These are phyloP conservation scores for Colletotrichum tamarilloi DNA, from an alignment of 2,329 filamentous ascomycete species.

Conservation along the genomic window DNA sequence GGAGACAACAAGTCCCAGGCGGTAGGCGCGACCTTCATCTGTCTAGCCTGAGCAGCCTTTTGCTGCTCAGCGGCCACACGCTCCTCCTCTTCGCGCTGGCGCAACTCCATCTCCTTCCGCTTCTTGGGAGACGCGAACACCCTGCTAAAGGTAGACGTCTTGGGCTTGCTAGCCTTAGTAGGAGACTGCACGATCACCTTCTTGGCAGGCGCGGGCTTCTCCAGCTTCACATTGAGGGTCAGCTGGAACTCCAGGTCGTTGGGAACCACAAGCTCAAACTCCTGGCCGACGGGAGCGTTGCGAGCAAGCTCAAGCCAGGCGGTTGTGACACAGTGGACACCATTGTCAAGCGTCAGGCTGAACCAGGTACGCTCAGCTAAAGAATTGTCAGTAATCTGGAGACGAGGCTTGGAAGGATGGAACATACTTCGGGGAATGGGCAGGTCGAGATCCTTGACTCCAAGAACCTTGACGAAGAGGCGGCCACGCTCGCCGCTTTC, in stretches of 20 bases:
- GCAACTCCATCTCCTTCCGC: conserved; percentile 91
- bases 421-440: conserved; percentile 87
- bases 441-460: conserved; percentile 93
- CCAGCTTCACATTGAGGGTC: conserved; percentile 93
- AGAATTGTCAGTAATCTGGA: conserved; percentile 39
- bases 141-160: conserved; percentile 89
- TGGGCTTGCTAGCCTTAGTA: conserved; percentile 73
- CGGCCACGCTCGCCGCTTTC: conserved; percentile 89
- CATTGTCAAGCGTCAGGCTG: conserved; percentile 96
- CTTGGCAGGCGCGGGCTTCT: conserved; percentile 75
- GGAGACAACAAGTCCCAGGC: conserved; percentile 90
- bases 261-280: conserved; percentile 96
- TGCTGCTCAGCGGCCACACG: conserved; percentile 72
- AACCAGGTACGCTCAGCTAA: conserved; percentile 92
- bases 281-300: conserved; percentile 94
- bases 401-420: conserved; percentile 37
- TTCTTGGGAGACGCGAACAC: conserved; percentile 97
- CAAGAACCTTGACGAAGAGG: conserved; percentile 98
- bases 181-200: conserved; percentile 61
- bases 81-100: conserved; percentile 85
- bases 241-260: conserved; percentile 99
- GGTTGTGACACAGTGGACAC: conserved; percentile 96
- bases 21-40: conserved; percentile 72
- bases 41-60: conserved; percentile 72
- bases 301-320: conserved; percentile 93